phyloP scores from a whole-genome alignment of 2,329 filamentous ascomycete species.

The Blastomyces percursus region DNA sequence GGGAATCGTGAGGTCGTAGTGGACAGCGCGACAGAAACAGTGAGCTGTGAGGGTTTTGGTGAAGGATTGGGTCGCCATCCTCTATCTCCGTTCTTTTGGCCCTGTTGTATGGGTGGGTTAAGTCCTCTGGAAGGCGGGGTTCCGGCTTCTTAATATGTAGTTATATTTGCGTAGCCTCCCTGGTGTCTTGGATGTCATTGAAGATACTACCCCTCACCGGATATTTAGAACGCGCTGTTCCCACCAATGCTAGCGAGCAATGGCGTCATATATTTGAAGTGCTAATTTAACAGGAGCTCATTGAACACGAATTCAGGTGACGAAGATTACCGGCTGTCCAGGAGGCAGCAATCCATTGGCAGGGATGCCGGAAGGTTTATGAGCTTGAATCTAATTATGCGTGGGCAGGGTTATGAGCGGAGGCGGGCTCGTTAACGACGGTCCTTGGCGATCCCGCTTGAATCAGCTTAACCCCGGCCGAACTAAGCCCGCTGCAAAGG shows the following conservation, averaged over 20 bases:
- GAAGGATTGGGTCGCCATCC: not conserved
- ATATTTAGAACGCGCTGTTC: not conserved
- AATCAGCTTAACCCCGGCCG: not conserved
- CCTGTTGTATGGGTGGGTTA: not conserved
- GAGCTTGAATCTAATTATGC: not conserved
- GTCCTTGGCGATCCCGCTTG: not conserved
- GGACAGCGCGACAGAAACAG: conserved; percentile 19
- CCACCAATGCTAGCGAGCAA: not conserved
- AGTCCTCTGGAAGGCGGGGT: not conserved
- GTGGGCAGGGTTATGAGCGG: not conserved
- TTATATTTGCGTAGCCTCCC: not conserved
- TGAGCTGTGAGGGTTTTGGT: conserved; percentile 17
- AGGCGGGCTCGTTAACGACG: no score
- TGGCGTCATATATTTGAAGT: not conserved
- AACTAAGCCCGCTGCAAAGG: no score
- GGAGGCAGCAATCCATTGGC: not conserved
- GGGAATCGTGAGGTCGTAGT: conserved; percentile 28
- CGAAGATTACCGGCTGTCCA: not conserved
- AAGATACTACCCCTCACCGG: not conserved
- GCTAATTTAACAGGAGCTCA: not conserved
- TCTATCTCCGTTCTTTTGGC: not conserved
- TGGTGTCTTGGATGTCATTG: not conserved
- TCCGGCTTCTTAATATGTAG: not conserved
- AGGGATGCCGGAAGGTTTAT: not conserved
- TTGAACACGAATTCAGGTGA: not conserved